Evolutionary conservation across 1,284 basidiomycete genomes (phyloP).

Genomic region (Apiotrichum domesticum): DNA sequence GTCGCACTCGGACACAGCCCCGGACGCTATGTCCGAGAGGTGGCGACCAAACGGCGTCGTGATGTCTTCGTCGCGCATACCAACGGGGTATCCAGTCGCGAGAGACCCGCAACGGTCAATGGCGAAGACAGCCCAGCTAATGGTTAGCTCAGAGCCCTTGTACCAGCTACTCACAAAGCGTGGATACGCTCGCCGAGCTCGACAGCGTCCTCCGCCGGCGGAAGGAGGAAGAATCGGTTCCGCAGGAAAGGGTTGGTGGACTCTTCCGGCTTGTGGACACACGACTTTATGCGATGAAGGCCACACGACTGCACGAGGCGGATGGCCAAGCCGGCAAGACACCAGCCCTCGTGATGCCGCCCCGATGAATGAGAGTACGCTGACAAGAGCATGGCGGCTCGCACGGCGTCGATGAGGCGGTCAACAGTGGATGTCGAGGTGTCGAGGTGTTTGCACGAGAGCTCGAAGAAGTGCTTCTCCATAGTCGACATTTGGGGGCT

Average conservation of each 20-base stretch:
- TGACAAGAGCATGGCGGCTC: slow-evolving; percentile 36
- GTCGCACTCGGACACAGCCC: slow-evolving; percentile 29
- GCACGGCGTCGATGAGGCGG: slow-evolving; percentile 36
- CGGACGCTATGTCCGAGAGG: slow-evolving; percentile 31
- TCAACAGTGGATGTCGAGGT: slow-evolving; percentile 32
- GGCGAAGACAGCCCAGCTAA: slow-evolving; percentile 36
- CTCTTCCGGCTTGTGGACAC: slow-evolving; percentile 19
- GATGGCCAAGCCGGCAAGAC: slow-evolving; percentile 31
- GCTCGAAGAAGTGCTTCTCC: slow-evolving; percentile 35
- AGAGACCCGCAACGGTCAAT: slow-evolving; percentile 36
- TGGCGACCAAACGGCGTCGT: slow-evolving; percentile 36
- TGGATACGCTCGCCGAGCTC: slow-evolving; percentile 42
- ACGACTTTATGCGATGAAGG: slow-evolving; percentile 36
- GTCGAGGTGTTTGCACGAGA: slow-evolving; percentile 32
- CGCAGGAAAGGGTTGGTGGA: slow-evolving; percentile 30
- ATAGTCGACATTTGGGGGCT: slow-evolving; percentile 26
- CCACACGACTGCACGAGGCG: slow-evolving; percentile 37
- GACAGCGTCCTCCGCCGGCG: slow-evolving; percentile 36
- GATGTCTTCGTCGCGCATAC: slow-evolving; percentile 35
- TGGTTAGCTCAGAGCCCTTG: background rate
- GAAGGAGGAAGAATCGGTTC: slow-evolving; percentile 29
- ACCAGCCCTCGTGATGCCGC: slow-evolving; percentile 40
- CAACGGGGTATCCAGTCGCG: slow-evolving; percentile 35
- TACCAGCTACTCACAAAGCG: slow-evolving; percentile 29
- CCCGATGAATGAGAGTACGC: slow-evolving; percentile 38